Evolutionary conservation across 2,329 filamentous ascomycete genomes (phyloP).

Genomic region (Tolypocladium capitatum): DNA sequence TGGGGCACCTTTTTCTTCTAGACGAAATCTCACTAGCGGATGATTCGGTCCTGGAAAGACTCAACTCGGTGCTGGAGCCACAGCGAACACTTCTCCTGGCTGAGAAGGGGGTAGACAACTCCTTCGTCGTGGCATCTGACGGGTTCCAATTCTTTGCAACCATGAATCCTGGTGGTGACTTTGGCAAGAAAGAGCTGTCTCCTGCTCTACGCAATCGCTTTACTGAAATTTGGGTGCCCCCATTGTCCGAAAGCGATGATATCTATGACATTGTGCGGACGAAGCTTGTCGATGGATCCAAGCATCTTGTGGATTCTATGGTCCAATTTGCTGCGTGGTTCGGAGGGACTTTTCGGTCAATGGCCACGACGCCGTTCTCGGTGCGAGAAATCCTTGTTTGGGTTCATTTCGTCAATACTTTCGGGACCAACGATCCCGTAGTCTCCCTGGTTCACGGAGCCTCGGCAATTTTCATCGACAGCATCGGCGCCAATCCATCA

Average conservation of each 20-base stretch:
- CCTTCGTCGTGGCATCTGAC: constrained; percentile 58
- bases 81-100: constrained; percentile 76
- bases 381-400: constrained; percentile 87
- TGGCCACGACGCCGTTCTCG: constrained; percentile 65
- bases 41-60: constrained; percentile 86
- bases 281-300: constrained; percentile 49
- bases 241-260: constrained; percentile 72
- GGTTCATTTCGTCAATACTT: constrained; percentile 81
- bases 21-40: constrained; percentile 97
- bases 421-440: constrained; percentile 29
- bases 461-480: constrained; percentile 90
- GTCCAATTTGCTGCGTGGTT: constrained; percentile 92
- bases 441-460: constrained; percentile 64
- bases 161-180: constrained; percentile 98
- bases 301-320: constrained; percentile 52
- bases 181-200: constrained; percentile 94
- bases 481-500: constrained; percentile 86
- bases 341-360: constrained; percentile 64
- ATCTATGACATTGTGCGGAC: constrained; percentile 73
- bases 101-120: constrained; percentile 81
- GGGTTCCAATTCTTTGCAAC: constrained; percentile 95
- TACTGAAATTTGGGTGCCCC: constrained; percentile 96
- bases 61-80: constrained; percentile 93
- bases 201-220: constrained; percentile 92
- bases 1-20: constrained; percentile 79